Conservation (phyloP, 805 yeast species). For the Lachancea lanzarotensis region DNA sequence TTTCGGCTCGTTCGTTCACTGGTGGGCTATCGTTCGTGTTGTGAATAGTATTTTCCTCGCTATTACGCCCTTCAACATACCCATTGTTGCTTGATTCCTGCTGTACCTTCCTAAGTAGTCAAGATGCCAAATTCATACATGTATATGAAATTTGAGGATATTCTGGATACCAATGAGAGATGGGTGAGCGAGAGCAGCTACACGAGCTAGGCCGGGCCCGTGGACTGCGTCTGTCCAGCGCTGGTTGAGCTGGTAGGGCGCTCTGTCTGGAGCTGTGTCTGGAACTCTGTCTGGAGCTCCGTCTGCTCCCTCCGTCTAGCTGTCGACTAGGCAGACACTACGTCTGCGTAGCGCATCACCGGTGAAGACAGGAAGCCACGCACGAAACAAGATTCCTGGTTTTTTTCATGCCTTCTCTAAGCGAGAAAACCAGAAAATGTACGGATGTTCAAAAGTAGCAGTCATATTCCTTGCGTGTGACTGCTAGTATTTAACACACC, state of each 20-base stretch:
- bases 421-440: background rate
- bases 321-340: too few species aligned
- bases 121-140: background rate
- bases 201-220: background rate
- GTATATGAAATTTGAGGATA: slow-evolving; percentile 1
- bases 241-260: too few species aligned
- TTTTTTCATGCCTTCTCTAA: too few species aligned
- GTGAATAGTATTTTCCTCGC: background rate
- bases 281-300: background rate
- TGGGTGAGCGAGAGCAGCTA: background rate
- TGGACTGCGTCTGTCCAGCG: background rate
- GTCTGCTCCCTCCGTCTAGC: background rate
- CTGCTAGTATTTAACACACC: background rate
- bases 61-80: slow-evolving; percentile 28
- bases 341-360: too few species aligned
- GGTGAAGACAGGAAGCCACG: too few species aligned
- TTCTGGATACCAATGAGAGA: background rate
- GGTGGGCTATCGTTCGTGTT: background rate
- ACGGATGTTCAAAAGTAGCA: background rate
- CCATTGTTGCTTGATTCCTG: slow-evolving; percentile 38
- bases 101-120: slow-evolving; percentile 16
- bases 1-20: background rate
- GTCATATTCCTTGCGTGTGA: background rate
- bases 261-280: background rate
- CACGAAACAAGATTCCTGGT: too few species aligned